Evolutionary conservation across 805 yeast genomes (phyloP).

Genomic region (Cephaloascus fragrans): DNA sequence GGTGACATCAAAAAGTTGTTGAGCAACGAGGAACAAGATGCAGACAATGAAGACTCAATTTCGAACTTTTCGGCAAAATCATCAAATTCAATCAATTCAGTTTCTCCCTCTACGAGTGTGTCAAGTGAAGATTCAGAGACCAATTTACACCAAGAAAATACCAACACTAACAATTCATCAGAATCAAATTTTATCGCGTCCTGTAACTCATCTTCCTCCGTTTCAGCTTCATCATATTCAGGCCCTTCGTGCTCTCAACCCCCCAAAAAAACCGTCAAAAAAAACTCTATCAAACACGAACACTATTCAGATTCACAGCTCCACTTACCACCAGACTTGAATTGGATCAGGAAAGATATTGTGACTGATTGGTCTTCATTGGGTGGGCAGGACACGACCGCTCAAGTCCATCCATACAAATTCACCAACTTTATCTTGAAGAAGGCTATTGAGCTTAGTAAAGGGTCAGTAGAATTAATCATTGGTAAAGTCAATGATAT

Average conservation of each 20-base stretch:
- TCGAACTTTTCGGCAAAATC: slow-evolving; percentile 1
- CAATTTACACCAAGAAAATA: background rate
- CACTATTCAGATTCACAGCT: slow-evolving; percentile 4
- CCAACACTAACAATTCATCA: background rate
- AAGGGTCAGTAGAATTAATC: slow-evolving; percentile 76
- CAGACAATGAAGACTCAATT: slow-evolving; percentile 7
- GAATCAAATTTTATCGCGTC: no score
- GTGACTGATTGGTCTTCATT: slow-evolving; percentile 68
- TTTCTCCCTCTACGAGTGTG: background rate
- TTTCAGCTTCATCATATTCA: background rate
- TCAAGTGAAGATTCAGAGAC: background rate
- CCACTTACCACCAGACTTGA: slow-evolving; percentile 50
- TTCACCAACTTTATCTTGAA: slow-evolving; percentile 79
- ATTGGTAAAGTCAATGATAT: slow-evolving; percentile 77
- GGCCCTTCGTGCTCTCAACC: slow-evolving; percentile 6
- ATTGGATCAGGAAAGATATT: slow-evolving; percentile 63
- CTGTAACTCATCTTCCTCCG: background rate
- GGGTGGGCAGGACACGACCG: slow-evolving; percentile 83
- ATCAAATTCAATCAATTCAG: background rate
- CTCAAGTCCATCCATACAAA: slow-evolving; percentile 93
- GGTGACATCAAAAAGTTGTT: slow-evolving; percentile 47
- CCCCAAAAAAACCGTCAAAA: slow-evolving; percentile 28
- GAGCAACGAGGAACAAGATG: slow-evolving; percentile 8
- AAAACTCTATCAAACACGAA: slow-evolving; percentile 15
- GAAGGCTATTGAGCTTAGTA: slow-evolving; percentile 57